Percentiles rank a stretch among this genome's conserved stretches.
phyloP scores from a whole-genome alignment of 495 filamentous ascomycete species.

The Acidomyces sp. region DNA sequence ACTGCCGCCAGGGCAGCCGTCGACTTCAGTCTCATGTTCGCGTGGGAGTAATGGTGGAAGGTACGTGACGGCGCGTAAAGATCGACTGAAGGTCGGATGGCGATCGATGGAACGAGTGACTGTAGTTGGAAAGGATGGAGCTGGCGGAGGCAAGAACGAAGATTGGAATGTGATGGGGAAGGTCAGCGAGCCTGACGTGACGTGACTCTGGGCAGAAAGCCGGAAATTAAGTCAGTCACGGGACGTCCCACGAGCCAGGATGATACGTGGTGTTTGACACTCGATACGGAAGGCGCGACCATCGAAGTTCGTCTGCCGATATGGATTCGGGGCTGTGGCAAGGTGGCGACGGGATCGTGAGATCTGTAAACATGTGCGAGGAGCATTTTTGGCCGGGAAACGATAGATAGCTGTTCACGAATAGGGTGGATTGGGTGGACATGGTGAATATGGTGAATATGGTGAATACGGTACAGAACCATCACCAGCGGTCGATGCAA shows the following conservation, averaged over 20 bases:
- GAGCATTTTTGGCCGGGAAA: not conserved
- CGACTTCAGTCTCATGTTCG: constrained; percentile 2
- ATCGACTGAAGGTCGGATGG: not conserved
- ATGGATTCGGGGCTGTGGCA: too few species aligned
- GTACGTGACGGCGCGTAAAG: not conserved
- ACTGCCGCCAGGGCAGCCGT: not conserved
- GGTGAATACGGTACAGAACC: too few species aligned
- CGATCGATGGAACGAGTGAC: constrained; percentile 13
- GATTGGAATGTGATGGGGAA: not conserved
- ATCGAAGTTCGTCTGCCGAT: too few species aligned
- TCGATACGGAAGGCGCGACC: not conserved
- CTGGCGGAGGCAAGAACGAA: not conserved
- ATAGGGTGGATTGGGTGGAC: too few species aligned
- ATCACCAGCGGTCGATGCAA: too few species aligned
- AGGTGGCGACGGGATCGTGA: too few species aligned
- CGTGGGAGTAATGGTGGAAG: not conserved
- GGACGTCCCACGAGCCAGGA: not conserved
- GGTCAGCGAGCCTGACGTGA: not conserved
- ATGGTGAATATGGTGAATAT: too few species aligned
- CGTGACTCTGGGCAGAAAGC: not conserved
- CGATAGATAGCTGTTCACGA: not conserved
- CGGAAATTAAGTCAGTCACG: not conserved
- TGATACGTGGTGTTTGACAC: not conserved
- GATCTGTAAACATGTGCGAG: not conserved
- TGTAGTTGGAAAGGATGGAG: constrained; percentile 1